Conservation (phyloP, 2,329 filamentous ascomycete genomes). For the Xylariaceae sp. region DNA sequence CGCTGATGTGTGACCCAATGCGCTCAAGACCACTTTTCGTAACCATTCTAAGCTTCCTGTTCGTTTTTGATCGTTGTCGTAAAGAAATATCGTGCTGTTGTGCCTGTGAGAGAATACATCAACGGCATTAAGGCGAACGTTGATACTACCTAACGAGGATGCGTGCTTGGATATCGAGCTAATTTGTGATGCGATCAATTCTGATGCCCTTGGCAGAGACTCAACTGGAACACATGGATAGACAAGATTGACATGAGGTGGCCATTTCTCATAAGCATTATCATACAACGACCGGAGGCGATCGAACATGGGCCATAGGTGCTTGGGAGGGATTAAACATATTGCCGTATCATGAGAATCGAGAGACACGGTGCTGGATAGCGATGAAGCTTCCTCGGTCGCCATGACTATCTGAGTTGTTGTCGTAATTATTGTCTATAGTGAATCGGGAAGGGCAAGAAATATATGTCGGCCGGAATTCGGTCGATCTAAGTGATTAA, state of each 20-base stretch:
- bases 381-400: conserved; percentile 7
- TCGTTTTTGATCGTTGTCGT: conserved; percentile 29
- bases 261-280: conserved; percentile 58
- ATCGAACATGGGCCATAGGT: conserved; percentile 48
- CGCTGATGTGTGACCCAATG: conserved; percentile 33
- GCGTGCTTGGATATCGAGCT: conserved; percentile 11
- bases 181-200: conserved; percentile 38
- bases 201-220: conserved; percentile 41
- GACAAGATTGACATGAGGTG: conserved; percentile 61
- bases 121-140: conserved; percentile 38
- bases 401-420: conserved; percentile 18
- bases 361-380: conserved; percentile 8
- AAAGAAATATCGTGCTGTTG: conserved; percentile 48
- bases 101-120: conserved; percentile 48
- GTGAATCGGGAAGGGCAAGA: not conserved
- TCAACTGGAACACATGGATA: conserved; percentile 59
- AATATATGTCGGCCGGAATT: not conserved
- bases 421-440: not conserved
- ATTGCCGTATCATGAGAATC: conserved; percentile 56
- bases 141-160: conserved; percentile 6
- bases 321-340: conserved; percentile 52
- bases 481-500: not conserved
- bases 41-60: conserved; percentile 32
- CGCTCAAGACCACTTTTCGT: conserved; percentile 34
- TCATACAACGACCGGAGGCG: conserved; percentile 59